Conservation (phyloP, 768 basidiomycete species). For the Panaeolus papilionaceus region DNA sequence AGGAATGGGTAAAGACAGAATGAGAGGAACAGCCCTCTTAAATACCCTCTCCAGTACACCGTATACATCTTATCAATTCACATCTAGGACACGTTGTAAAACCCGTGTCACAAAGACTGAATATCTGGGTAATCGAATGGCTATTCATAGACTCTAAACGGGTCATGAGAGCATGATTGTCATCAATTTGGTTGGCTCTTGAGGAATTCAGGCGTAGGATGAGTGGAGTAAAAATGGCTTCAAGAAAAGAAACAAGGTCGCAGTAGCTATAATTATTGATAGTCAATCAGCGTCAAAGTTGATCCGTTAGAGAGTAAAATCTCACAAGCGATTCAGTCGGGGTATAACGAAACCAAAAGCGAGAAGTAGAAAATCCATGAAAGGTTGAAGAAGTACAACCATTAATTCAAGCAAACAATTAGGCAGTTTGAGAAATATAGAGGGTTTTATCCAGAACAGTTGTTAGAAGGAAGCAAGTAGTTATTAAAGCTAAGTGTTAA, state of each 20-base stretch:
- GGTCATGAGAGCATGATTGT: conserved; percentile 1
- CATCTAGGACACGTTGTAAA: conserved; percentile 5
- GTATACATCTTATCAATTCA: not conserved
- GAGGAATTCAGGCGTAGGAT: not conserved
- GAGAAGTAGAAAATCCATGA: not conserved
- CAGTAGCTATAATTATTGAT: not conserved
- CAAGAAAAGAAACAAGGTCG: not conserved
- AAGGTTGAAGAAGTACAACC: not conserved
- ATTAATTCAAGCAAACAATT: not conserved
- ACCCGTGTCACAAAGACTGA: not conserved
- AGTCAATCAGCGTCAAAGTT: not conserved
- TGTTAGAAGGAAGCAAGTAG: not conserved
- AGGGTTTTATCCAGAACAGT: not conserved
- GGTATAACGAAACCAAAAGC: not conserved
- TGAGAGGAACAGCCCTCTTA: not conserved
- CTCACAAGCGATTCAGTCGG: not conserved
- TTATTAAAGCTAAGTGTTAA: not conserved
- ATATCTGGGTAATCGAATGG: not conserved
- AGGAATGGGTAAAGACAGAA: not conserved
- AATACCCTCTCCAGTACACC: not conserved
- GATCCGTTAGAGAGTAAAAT: not conserved
- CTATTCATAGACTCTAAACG: not conserved
- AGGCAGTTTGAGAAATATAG: not conserved
- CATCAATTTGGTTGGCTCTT: not conserved
- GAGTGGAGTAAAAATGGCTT: not conserved